A percentile compares a stretch with the other conserved stretches of the same genome.
Evolutionary conservation across 2,329 filamentous ascomycete genomes (phyloP).

Genomic region (Lasiodiplodia sp.): DNA sequence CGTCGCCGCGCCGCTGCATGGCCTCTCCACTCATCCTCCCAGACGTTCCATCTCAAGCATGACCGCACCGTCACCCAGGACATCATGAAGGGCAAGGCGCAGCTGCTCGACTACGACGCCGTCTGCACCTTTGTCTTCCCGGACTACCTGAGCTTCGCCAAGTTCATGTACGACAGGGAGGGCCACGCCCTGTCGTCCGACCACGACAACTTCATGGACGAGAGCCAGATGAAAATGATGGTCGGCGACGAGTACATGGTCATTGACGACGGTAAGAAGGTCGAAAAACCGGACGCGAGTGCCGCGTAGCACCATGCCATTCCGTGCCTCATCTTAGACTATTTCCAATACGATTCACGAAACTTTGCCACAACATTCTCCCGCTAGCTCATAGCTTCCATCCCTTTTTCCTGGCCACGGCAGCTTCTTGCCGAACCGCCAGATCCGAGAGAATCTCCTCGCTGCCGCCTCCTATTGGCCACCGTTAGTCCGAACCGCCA

Average conservation of each 20-base stretch:
- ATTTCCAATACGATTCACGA: background rate
- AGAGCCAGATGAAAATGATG: conserved; percentile 54
- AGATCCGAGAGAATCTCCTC: conserved; percentile 64
- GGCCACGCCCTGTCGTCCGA: conserved; percentile 49
- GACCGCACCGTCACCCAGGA: conserved; percentile 55
- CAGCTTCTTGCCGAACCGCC: conserved; percentile 58
- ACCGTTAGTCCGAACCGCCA: background rate
- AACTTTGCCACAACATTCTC: background rate
- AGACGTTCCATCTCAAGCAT: conserved; percentile 55
- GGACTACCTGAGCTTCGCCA: conserved; percentile 54
- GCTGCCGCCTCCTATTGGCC: conserved; percentile 53
- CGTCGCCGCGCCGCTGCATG: conserved; percentile 28
- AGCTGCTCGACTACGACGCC: conserved; percentile 55
- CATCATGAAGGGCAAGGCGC: conserved; percentile 54
- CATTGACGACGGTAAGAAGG: conserved; percentile 45
- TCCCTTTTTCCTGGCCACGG: conserved; percentile 49
- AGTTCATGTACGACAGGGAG: conserved; percentile 56
- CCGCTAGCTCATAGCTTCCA: conserved; percentile 49
- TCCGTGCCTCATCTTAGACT: background rate
- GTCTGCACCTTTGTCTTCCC: conserved; percentile 58
- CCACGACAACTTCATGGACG: conserved; percentile 51
- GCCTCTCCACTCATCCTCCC: conserved; percentile 18
- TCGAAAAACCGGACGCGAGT: conserved; percentile 29
- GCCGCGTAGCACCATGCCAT: conserved; percentile 6
- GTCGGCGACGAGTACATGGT: conserved; percentile 55